phyloP scores from a whole-genome alignment of 495 filamentous ascomycete species.

The Opeltia flavorubescens region DNA sequence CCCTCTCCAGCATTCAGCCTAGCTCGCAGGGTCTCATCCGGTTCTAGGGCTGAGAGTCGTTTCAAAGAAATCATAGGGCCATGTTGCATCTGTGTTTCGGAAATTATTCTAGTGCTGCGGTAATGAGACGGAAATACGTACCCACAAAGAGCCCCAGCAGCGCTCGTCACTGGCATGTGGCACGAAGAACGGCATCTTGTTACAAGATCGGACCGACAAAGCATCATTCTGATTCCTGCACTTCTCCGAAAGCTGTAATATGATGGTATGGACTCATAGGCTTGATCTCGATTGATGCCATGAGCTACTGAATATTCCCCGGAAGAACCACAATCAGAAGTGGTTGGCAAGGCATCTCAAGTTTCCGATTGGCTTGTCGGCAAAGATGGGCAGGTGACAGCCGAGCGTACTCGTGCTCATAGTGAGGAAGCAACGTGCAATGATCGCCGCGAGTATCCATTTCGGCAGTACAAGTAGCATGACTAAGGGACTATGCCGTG shows the following conservation, averaged over 20 bases:
- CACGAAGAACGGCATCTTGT: no score
- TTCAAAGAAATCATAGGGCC: neutral
- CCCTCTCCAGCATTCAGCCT: neutral
- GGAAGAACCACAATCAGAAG: no score
- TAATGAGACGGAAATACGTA: neutral
- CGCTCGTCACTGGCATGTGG: neutral
- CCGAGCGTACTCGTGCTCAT: no score
- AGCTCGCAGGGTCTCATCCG: neutral
- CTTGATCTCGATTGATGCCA: no score
- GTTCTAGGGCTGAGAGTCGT: neutral
- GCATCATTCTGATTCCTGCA: no score
- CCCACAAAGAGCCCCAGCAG: neutral
- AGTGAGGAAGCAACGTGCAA: no score
- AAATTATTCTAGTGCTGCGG: neutral
- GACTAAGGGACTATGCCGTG: neutral
- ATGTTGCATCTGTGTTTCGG: neutral
- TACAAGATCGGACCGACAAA: no score
- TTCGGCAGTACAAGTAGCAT: no score
- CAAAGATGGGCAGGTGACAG: neutral
- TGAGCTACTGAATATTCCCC: no score
- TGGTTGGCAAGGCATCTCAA: neutral
- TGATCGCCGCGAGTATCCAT: no score
- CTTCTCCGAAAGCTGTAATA: no score
- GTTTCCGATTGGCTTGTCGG: neutral
- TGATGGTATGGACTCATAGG: no score